Percentiles rank a stretch among this genome's conserved stretches.
These are phyloP conservation scores for Leccinellum rugosiceps DNA, from an alignment of 768 basidiomycete species.

Conservation along the genomic window DNA sequence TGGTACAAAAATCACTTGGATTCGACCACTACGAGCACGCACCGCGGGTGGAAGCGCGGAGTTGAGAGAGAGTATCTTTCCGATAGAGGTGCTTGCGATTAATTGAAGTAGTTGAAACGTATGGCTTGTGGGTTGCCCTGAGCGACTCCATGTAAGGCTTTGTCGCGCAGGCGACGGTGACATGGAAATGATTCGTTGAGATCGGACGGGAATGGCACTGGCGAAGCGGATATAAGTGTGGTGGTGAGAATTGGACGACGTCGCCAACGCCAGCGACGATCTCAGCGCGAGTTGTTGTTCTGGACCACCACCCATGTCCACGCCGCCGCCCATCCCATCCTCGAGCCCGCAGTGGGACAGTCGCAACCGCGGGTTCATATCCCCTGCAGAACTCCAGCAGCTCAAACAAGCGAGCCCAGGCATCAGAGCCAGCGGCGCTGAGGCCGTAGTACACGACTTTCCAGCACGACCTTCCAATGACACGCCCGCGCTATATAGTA, in stretches of 20 bases:
- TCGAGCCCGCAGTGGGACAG: slow-evolving; percentile 36
- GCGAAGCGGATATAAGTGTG: background rate
- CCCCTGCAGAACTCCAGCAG: slow-evolving; percentile 32
- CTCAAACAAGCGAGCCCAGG: slow-evolving; percentile 33
- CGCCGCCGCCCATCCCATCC: slow-evolving; percentile 15
- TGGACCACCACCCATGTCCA: background rate
- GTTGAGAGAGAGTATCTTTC: background rate
- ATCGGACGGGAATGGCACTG: background rate
- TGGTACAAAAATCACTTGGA: slow-evolving; percentile 77
- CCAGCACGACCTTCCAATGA: slow-evolving; percentile 26
- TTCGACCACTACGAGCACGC: slow-evolving; percentile 60
- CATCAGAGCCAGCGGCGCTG: slow-evolving; percentile 12
- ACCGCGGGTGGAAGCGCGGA: slow-evolving; percentile 7
- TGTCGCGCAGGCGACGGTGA: background rate
- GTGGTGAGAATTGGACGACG: background rate
- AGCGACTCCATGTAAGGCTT: background rate
- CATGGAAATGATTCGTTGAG: background rate
- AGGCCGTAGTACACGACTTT: slow-evolving; percentile 32
- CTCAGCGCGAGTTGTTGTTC: too few relatives aligned
- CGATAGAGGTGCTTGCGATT: too few relatives aligned
- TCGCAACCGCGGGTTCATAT: slow-evolving; percentile 34
- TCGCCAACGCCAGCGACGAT: slow-evolving; percentile 6
- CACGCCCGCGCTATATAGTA: slow-evolving; percentile 11
- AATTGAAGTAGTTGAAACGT: background rate
- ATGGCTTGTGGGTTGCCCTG: background rate